Base-by-base conservation (phyloP, 73 alveolate species). In the Stentor roeselii region DNA sequence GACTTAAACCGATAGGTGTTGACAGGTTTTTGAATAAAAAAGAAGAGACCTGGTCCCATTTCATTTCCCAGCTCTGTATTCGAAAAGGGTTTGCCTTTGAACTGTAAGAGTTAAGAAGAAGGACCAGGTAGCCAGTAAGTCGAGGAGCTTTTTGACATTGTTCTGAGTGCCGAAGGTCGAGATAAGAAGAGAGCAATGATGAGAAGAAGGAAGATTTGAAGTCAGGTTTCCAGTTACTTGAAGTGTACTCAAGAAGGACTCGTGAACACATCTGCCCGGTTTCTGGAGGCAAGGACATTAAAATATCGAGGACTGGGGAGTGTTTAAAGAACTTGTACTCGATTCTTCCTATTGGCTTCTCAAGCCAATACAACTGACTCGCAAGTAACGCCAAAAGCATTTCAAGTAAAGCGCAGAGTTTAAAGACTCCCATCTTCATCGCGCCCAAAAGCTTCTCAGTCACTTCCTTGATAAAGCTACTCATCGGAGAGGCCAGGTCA, bases 401-500 rank as follows among this genome's bases (percentile, higher is more conserved):
- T 11, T 67, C 37, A 21, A 67, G n/a, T 2, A 21, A 36, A 67
- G 80, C 37, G 11, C 34, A 40, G 27, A 34, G 21, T 34, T 67
- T 67, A 2, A 21, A 27, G 34, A 67, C 34, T 30, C 34, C 50
- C 34, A 14, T 67, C 11, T 67, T 32, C 37, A 32, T 67, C 34
- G 37, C n/a, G 34, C 37, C 37, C 34, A 32, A 15, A 21, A 67
- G 37, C 1, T 67, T 67, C 34, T 67, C 80, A 1, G 34, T 34
- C 21, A 67, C 42, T 32, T 67, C 50, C 11, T 67, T 67, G 27
- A 67, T 21, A 67, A 67, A 67, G 1, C 50, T 11, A 67, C 37
- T 67, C 80, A 67, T 67, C 11, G 80, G 80, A 30, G 80, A 67
- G 34, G 80, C 34, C 80, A 67, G 34, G 2, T 67, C 80, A 40